These are phyloP conservation scores for Nidularia pulvinata DNA, from an alignment of 768 basidiomycete species.

Conservation along the genomic window DNA sequence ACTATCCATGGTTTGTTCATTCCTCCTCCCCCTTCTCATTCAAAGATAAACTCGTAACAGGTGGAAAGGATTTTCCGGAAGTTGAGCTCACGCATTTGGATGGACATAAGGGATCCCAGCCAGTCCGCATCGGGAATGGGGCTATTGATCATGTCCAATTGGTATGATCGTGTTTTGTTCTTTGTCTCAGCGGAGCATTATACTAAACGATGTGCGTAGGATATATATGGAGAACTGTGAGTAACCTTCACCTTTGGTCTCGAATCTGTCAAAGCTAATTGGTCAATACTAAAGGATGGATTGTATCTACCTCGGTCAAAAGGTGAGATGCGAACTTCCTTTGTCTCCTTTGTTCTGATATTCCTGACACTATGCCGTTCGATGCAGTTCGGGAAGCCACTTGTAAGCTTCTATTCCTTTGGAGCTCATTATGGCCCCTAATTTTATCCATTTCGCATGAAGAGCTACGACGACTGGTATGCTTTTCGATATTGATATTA, in stretches of 20 bases:
- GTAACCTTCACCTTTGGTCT: conserved; percentile 12
- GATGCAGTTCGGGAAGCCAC: conserved; percentile 68
- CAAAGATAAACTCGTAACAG: conserved; percentile 22
- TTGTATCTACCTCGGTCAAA: conserved; percentile 95
- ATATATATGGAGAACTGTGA: conserved; percentile 95
- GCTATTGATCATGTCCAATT: conserved; percentile 93
- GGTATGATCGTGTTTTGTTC: conserved; percentile 35
- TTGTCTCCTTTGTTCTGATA: conserved; percentile 1
- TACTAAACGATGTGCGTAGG: conserved; percentile 38
- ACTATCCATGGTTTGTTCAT: conserved; percentile 78
- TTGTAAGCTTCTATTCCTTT: conserved; percentile 41
- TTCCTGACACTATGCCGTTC: neutral
- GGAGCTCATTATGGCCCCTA: too few relatives aligned
- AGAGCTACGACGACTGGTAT: conserved; percentile 43
- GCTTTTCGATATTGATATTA: too few relatives aligned
- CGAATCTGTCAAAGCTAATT: neutral
- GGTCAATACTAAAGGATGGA: conserved; percentile 63
- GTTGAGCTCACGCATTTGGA: conserved; percentile 85
- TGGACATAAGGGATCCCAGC: conserved; percentile 84
- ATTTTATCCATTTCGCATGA: neutral
- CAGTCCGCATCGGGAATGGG: conserved; percentile 93
- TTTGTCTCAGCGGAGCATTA: neutral
- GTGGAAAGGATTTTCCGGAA: conserved; percentile 81
- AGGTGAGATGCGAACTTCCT: conserved; percentile 38
- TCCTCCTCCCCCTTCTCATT: neutral